A percentile compares a stretch with the other conserved stretches of the same genome.
Evolutionary conservation across 768 basidiomycete species (phyloP).

Genomic region (Myochromella boudieri): DNA sequence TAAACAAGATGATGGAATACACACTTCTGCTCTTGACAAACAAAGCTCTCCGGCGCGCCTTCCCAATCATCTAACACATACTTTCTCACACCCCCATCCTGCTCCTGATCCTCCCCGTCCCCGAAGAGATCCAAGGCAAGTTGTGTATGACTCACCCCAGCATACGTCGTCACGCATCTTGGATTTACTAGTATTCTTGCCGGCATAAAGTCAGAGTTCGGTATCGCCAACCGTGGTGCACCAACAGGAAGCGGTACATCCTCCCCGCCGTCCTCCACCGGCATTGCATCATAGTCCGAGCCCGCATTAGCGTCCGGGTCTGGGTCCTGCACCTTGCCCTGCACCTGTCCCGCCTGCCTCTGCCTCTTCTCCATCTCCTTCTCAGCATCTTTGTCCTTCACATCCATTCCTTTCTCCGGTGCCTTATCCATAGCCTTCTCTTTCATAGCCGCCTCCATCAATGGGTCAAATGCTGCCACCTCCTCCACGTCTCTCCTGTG

Average conservation of each 20-base stretch:
- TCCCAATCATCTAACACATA: slow-evolving; percentile 95
- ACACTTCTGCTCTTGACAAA: slow-evolving; percentile 93
- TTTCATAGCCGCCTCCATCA: slow-evolving; percentile 33
- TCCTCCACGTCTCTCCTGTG: slow-evolving; percentile 30
- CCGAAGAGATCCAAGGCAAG: slow-evolving; percentile 95
- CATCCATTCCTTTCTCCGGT: slow-evolving; percentile 26
- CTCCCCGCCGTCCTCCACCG: slow-evolving; percentile 55
- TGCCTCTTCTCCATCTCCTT: slow-evolving; percentile 23
- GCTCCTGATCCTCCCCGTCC: slow-evolving; percentile 56
- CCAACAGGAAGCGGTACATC: slow-evolving; percentile 38
- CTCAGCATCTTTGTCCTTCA: slow-evolving; percentile 30
- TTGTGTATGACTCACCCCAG: slow-evolving; percentile 94
- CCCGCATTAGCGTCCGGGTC: slow-evolving; percentile 83
- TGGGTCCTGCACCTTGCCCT: slow-evolving; percentile 24
- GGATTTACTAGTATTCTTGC: slow-evolving; percentile 95
- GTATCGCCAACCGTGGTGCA: slow-evolving; percentile 55
- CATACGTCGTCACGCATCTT: slow-evolving; percentile 96
- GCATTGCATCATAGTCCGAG: slow-evolving; percentile 88
- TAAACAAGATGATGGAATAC: slow-evolving; percentile 19
- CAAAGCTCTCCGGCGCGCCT: slow-evolving; percentile 94
- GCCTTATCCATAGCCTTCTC: slow-evolving; percentile 30
- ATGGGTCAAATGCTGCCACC: slow-evolving; percentile 32
- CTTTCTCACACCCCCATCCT: slow-evolving; percentile 51
- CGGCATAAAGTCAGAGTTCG: slow-evolving; percentile 85
- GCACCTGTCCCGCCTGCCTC: slow-evolving; percentile 22